Evolutionary conservation across 441 rosid species (phyloP).

Genomic region (Brassica hybrid): DNA sequence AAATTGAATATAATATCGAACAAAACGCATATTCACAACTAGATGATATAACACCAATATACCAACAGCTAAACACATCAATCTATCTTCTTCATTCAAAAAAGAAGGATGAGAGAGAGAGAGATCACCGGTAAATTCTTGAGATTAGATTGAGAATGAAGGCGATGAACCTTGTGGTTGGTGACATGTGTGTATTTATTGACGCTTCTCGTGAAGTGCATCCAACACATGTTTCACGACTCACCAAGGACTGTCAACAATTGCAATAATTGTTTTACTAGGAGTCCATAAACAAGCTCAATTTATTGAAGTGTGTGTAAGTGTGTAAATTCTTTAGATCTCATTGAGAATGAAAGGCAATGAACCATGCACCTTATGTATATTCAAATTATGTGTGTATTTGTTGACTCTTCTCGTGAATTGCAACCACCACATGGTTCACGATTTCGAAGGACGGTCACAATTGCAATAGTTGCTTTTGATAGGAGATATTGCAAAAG

Average conservation of each 20-base stretch:
- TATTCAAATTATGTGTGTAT: neutral
- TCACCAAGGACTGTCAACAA: neutral
- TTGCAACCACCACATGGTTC: neutral
- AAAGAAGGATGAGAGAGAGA: neutral
- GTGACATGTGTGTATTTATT: conserved; percentile 14
- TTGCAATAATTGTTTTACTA: neutral
- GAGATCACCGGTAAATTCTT: conserved; percentile 8
- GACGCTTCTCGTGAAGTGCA: neutral
- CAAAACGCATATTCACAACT: neutral
- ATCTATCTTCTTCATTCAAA: neutral
- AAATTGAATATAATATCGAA: neutral
- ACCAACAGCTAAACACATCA: neutral
- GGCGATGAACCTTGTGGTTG: conserved; percentile 4
- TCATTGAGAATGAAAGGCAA: conserved; percentile 5
- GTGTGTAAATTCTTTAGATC: neutral
- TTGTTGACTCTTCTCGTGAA: conserved; percentile 1
- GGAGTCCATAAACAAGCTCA: neutral
- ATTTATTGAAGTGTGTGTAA: neutral
- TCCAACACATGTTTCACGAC: conserved; percentile 8
- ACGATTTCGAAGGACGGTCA: neutral
- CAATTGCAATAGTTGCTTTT: neutral
- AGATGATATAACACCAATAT: neutral
- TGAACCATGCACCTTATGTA: neutral
- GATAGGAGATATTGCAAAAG: neutral
- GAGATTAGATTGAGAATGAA: conserved; percentile 21